phyloP scores from a whole-genome alignment of 768 basidiomycete genomes.

The Lactarius hatsudake region DNA sequence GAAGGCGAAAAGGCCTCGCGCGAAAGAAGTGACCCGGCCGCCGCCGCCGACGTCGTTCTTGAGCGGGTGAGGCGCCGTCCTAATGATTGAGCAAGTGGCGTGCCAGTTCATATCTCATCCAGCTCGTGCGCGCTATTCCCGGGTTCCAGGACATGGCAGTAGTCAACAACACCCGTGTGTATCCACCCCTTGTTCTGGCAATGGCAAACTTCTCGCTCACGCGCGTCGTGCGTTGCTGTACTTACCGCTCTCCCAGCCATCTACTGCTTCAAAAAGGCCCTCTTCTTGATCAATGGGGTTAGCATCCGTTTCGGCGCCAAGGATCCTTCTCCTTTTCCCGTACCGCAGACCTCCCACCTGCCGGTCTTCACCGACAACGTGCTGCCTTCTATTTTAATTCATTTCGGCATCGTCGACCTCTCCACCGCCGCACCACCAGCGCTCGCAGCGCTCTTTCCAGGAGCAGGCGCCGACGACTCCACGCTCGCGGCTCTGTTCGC shows the following conservation, averaged over 20 bases:
- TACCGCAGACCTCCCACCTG: slow-evolving; percentile 55
- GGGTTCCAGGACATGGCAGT: slow-evolving; percentile 76
- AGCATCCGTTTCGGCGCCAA: slow-evolving; percentile 60
- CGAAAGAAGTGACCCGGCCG: slow-evolving; percentile 33
- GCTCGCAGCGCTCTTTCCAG: slow-evolving; percentile 47
- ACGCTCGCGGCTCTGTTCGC: slow-evolving; percentile 44
- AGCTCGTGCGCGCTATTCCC: slow-evolving; percentile 77
- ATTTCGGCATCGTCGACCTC: slow-evolving; percentile 72
- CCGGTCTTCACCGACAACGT: slow-evolving; percentile 83
- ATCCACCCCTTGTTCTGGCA: slow-evolving; percentile 4
- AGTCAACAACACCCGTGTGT: slow-evolving; percentile 62
- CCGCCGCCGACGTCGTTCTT: slow-evolving; percentile 55
- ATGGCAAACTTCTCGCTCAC: slow-evolving; percentile 11
- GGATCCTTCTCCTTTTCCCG: slow-evolving; percentile 53
- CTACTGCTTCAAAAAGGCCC: slow-evolving; percentile 87
- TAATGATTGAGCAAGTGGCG: slow-evolving; percentile 3
- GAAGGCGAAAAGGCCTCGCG: slow-evolving; percentile 43
- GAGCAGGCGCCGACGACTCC: slow-evolving; percentile 39
- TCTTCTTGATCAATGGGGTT: slow-evolving; percentile 76
- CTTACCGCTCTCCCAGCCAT: slow-evolving; percentile 46
- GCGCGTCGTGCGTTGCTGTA: neutral
- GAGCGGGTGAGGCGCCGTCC: slow-evolving; percentile 49
- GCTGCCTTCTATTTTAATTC: slow-evolving; percentile 75
- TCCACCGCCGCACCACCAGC: slow-evolving; percentile 41
- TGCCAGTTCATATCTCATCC: slow-evolving; percentile 28